Base-by-base conservation (phyloP, 306 rosid species). In the Rosa lucieae region DNA sequence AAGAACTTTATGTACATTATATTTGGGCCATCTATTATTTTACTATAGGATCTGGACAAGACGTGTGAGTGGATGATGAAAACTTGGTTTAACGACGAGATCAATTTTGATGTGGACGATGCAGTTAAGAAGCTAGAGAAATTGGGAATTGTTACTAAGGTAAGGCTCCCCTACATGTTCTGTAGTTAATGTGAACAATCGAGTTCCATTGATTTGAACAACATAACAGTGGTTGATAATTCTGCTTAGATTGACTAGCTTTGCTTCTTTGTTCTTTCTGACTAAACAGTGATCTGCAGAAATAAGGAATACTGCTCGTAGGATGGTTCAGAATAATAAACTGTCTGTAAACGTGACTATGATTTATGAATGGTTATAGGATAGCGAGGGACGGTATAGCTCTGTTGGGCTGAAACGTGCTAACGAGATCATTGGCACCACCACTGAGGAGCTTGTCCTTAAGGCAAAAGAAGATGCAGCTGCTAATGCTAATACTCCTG, bases 91-190 rank as follows among this genome's bases (percentile, higher is more conserved):
- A 79, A 85, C 6, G 97, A 83, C 74, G 77, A 80, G 37, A 91
- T 97, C 71, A 84, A 94, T 80, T 94, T 94, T 78, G 99, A 94
- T 43, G 99, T 92, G 89, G 99, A 92, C 82, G 99, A 94, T 85
- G 99, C 99, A 0, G 86, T 94, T 75, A 67, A 86, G 13, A 94
- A 91, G 88, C 82, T 94, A 79, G 97, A 94, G 90, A 92, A 89
- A 73, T 65, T 94, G 86, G 99, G 97, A 62, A 89, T 94, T 55
- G 87, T 92, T 73, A 77, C 82, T 53, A 88, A 93, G 97, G 97
- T 92, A 72, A 89, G 97, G 81, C 78, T 71, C 58, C 63, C 48
- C 67, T 23, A 26, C 6, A 56, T 56, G 32, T 5, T 56, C 13
- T 7, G 29, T 56, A 1, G 58, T 52, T 52, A 4, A 17, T 52